Percentiles rank a stretch among this genome's conserved stretches.
These are phyloP conservation scores for Coemansia sp. DNA, from an alignment of 192 early-diverging fungal species.

Conservation along the genomic window DNA sequence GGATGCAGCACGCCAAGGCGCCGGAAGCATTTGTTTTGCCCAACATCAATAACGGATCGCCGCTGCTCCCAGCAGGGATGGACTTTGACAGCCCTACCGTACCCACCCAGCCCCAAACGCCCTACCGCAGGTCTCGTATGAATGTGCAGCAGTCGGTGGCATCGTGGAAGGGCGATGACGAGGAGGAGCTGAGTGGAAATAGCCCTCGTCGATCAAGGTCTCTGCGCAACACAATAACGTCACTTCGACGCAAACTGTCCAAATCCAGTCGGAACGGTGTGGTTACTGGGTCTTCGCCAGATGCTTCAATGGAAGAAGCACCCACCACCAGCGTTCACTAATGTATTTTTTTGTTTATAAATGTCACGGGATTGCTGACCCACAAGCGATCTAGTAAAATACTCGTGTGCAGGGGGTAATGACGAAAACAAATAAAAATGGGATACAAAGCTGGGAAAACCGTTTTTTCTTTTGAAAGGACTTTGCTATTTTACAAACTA, in stretches of 20 bases:
- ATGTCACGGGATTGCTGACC: slow-evolving; percentile 3
- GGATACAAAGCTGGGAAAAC: neutral
- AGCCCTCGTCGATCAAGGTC: slow-evolving; percentile 47
- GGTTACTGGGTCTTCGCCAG: slow-evolving; percentile 19
- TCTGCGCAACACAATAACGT: slow-evolving; percentile 49
- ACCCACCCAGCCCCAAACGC: neutral
- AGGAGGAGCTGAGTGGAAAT: slow-evolving; percentile 14
- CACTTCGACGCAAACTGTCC: slow-evolving; percentile 44
- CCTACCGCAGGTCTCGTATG: slow-evolving; percentile 4
- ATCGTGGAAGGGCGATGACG: slow-evolving; percentile 6
- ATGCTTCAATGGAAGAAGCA: slow-evolving; percentile 21
- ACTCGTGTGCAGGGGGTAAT: neutral
- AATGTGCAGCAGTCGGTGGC: neutral
- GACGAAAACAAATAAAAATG: slow-evolving; percentile 8
- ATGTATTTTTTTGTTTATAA: slow-evolving; percentile 1
- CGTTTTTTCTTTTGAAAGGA: neutral
- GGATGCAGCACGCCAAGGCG: neutral
- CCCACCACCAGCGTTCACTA: slow-evolving; percentile 23
- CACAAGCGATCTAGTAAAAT: neutral
- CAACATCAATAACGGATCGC: slow-evolving; percentile 37
- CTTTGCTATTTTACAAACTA: too few relatives aligned
- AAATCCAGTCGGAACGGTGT: slow-evolving; percentile 34
- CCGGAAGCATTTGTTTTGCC: slow-evolving; percentile 27
- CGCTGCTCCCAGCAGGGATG: slow-evolving; percentile 20
- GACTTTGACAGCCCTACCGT: slow-evolving; percentile 24